Evolutionary conservation across 2,329 filamentous ascomycete genomes (phyloP).

Genomic region (Chaetomium sp.): DNA sequence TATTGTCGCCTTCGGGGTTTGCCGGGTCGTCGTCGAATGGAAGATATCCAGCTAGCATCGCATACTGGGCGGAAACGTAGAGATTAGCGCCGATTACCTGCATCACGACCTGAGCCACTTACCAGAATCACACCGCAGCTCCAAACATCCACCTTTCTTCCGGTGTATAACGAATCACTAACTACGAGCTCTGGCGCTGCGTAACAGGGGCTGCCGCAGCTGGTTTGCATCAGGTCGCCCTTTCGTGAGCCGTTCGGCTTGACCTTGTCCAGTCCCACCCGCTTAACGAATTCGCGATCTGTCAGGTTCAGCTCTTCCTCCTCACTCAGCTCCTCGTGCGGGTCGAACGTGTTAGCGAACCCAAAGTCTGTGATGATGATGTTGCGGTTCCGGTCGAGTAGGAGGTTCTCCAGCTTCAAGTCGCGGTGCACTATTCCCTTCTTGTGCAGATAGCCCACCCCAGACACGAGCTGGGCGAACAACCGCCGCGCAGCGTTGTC

Average conservation of each 20-base stretch:
- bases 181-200: slow-evolving; percentile 96
- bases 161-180: slow-evolving; percentile 95
- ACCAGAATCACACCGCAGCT: slow-evolving; percentile 98
- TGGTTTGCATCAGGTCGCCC: slow-evolving; percentile 98
- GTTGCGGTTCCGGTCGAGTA: slow-evolving; percentile 94
- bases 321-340: slow-evolving; percentile 81
- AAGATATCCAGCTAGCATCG: slow-evolving; percentile 96
- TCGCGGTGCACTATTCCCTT: slow-evolving; percentile 98
- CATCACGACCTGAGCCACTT: slow-evolving; percentile 45
- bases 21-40: slow-evolving; percentile 98
- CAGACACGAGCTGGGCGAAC: slow-evolving; percentile 94
- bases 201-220: slow-evolving; percentile 97
- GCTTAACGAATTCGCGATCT: slow-evolving; percentile 86
- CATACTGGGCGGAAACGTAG: slow-evolving; percentile 66
- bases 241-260: slow-evolving; percentile 75
- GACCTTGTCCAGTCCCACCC: slow-evolving; percentile 78
- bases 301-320: slow-evolving; percentile 86
- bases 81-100: neutral
- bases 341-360: slow-evolving; percentile 96
- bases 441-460: slow-evolving; percentile 96
- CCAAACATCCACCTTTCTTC: slow-evolving; percentile 98
- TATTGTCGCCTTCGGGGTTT: slow-evolving; percentile 98
- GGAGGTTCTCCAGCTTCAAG: slow-evolving; percentile 91
- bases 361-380: slow-evolving; percentile 99
- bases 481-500: slow-evolving; percentile 86